Evolutionary conservation across 2,329 filamentous ascomycete species (phyloP), one percentile per base, ranked within the genome.

Genomic region (Xylaria sp.): DNA sequence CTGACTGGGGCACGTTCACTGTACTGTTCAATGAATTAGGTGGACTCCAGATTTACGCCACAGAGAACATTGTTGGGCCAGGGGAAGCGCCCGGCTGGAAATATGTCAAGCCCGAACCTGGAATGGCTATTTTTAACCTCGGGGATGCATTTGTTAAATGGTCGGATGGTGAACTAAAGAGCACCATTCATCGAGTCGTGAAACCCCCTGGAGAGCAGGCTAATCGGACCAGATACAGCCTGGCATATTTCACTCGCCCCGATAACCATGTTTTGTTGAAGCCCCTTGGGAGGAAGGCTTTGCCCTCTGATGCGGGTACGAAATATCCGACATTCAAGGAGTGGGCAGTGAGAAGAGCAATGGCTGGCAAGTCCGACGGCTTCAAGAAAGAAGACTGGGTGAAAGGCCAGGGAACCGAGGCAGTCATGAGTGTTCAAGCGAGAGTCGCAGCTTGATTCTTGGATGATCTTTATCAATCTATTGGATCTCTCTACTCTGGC

Each of bases 111-210:
- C 67, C 67, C n/a, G 67, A 69, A 18, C 63, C 67, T 55, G 56
- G 68, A n/a, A 70, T 70, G 68, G 68, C 68, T 28, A 62, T 70
- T 12, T 62, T 70, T 61, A 70, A 70, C 52, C 65, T 70, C 7
- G 68, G 68, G 34, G 68, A 70, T 57, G 68, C 68, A 44, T 70
- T 70, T 54, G 68, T 70, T 54, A 70, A 70, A 51, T 70, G 68
- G 68, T 70, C 68, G 5, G 65, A 70, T 15, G 68, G 68, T 15
- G 68, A 70, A 50, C 50, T 70, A 7, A 70, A 70, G 39, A 70
- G 68, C 60, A 64, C 68, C 46, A 68, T 70, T 23, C 68, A 70
- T 50, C 68, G 68, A 20, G 68, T 70, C 37, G n/a, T 60, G 13
- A 64, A 56, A 18, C 68, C 68, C 10, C 68, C 68, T 6, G 68